Evolutionary conservation across 2,329 filamentous ascomycete genomes (phyloP).

Genomic region (Apiospora marii): DNA sequence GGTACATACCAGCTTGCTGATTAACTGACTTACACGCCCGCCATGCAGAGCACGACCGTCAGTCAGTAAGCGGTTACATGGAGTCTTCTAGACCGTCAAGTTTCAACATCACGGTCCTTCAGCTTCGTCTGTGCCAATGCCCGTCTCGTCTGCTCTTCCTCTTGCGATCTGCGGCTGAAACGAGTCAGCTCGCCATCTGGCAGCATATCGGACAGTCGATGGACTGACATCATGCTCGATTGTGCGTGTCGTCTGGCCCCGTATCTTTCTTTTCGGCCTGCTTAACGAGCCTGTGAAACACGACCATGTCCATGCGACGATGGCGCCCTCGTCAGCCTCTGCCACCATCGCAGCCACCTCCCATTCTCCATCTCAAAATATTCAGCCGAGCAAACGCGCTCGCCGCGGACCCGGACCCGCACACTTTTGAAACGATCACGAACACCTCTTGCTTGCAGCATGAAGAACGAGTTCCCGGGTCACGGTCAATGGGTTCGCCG

Average conservation of each 20-base stretch:
- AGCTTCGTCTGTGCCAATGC: not conserved
- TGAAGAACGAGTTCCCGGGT: not conserved
- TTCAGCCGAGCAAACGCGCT: not conserved
- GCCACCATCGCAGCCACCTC: not conserved
- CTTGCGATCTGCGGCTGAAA: not conserved
- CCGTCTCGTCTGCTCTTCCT: not conserved
- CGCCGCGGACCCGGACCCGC: not conserved
- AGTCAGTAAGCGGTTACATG: not conserved
- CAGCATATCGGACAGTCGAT: not conserved
- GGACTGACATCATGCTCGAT: conserved; percentile 5
- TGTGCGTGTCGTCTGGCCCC: not conserved
- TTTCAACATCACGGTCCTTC: not conserved
- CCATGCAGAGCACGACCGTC: not conserved
- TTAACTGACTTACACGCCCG: not conserved
- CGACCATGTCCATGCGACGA: conserved; percentile 4
- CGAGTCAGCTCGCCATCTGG: not conserved
- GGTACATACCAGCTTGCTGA: not conserved
- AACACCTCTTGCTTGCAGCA: not conserved
- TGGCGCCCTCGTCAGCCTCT: not conserved
- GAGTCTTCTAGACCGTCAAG: not conserved
- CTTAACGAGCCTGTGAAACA: not conserved
- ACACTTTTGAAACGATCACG: not conserved
- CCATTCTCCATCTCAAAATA: not conserved
- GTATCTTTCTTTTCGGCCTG: conserved; percentile 1
- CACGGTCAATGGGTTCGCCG: not conserved